Evolutionary conservation across 108 stramenopile species (phyloP), one percentile per base, ranked within the genome.

Genomic region (Skeletonema tropicum): DNA sequence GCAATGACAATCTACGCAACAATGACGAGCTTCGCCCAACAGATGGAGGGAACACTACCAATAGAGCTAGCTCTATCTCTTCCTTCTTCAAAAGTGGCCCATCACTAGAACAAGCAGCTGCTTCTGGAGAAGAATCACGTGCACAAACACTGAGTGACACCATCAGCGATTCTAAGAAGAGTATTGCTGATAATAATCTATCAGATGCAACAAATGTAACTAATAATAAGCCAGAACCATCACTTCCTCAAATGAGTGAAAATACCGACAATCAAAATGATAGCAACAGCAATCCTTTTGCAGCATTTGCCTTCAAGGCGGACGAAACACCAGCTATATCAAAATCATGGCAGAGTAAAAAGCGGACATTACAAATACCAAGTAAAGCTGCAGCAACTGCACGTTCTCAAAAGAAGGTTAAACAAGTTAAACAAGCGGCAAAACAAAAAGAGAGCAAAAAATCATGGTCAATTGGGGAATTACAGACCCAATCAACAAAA

Each of bases 271-370:
- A 41, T 64, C 31, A 25, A 31, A 42, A 65, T 38, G 30, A 49
- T 29, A 33, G 64, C n/a, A 21, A 57, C 12, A 36, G 25, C 30
- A 86, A 86, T 63, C 86, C 86, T n/a, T 86, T 84, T 67, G 86
- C 86, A 42, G 75, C 71, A 64, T 86, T 86, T 77, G 86, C 86
- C 3, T 81, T 64, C 42, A 25, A 70, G 0, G 12, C 64, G 39
- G 26, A 29, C 21, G 33, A 58, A 26, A 0, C 19, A 15, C 15
- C 57, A 36, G 12, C 67, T 58, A 8, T 48, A 19, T 13, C 41
- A 25, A 71, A 33, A 62, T 30, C 32, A 11, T 48, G 25, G 58
- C 29, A n/a, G 36, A 29, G 61, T 25, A 70, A 70, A 70, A 60
- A 70, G 61, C n/a, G 33, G 31, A 65, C 26, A 64, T 41, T 36